Evolutionary conservation across 257 asterid species (phyloP).

Genomic region (Echites panduratus): DNA sequence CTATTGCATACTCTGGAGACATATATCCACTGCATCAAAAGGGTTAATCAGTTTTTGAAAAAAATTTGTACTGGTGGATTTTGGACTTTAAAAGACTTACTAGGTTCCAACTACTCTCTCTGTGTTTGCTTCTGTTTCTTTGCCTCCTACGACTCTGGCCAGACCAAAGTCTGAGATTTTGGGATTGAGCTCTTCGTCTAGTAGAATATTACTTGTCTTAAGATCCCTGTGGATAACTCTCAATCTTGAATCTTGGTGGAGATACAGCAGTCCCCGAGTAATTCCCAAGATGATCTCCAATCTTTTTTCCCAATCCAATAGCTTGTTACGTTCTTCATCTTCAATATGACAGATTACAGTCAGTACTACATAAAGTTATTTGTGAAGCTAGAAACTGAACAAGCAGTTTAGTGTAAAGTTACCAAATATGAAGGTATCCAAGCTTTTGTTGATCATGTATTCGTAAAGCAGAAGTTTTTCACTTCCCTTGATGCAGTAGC

Average conservation of each 20-base stretch:
- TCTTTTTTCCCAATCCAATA: constrained; percentile 9
- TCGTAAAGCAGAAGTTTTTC: constrained; percentile 29
- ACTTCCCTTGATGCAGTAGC: constrained; percentile 29
- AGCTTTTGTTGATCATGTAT: constrained; percentile 29
- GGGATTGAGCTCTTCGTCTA: constrained; percentile 17
- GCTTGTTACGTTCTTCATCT: not conserved
- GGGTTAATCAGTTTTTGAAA: not conserved
- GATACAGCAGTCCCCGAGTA: constrained; percentile 13
- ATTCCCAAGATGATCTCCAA: constrained; percentile 12
- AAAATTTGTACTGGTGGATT: no score
- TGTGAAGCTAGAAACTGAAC: not conserved
- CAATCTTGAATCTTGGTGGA: constrained; percentile 13
- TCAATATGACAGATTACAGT: not conserved
- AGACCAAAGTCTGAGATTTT: constrained; percentile 17
- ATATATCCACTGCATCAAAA: constrained; percentile 25
- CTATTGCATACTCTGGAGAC: constrained; percentile 31
- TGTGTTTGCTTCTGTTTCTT: constrained; percentile 7
- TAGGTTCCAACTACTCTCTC: constrained; percentile 10
- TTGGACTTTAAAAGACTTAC: no score
- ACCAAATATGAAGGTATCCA: constrained; percentile 35
- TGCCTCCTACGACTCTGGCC: constrained; percentile 8
- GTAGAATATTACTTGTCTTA: constrained; percentile 12
- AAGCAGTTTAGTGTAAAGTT: not conserved
- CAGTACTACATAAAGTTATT: not conserved
- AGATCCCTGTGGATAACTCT: constrained; percentile 16